Percentiles rank a stretch among this genome's conserved stretches.
These are phyloP conservation scores for Sabuloglossum arenarium DNA, from an alignment of 495 filamentous ascomycete species.

Conservation along the genomic window DNA sequence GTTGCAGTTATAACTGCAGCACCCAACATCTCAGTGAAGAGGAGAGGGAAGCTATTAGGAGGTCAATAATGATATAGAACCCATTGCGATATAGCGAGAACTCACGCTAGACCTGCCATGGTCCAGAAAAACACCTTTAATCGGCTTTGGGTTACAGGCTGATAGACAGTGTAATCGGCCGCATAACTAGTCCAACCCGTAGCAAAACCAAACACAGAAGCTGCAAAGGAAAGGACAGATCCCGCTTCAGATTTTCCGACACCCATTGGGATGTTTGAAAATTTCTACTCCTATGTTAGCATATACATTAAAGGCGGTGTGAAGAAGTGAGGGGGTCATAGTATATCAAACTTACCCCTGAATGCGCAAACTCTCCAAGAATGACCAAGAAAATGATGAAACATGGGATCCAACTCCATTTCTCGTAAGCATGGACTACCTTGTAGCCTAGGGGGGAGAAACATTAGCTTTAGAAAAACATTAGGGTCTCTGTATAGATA, in stretches of 20 bases:
- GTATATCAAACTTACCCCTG: slow-evolving; percentile 23
- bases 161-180: slow-evolving; percentile 72
- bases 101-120: slow-evolving; percentile 39
- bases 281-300: slow-evolving; percentile 16
- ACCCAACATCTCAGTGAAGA: slow-evolving; percentile 64
- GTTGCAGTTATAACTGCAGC: slow-evolving; percentile 51
- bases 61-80: not conserved
- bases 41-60: slow-evolving; percentile 27
- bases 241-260: slow-evolving; percentile 42
- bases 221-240: slow-evolving; percentile 46
- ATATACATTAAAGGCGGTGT: not conserved
- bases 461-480: not conserved
- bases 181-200: slow-evolving; percentile 67
- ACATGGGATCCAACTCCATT: slow-evolving; percentile 59
- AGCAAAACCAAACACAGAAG: slow-evolving; percentile 55
- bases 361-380: slow-evolving; percentile 52
- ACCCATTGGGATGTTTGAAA: slow-evolving; percentile 42
- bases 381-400: slow-evolving; percentile 61
- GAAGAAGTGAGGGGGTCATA: not conserved
- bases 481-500: not conserved
- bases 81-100: not conserved
- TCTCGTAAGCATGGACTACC: slow-evolving; percentile 63
- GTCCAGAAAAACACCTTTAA: slow-evolving; percentile 45
- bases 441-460: slow-evolving; percentile 34
- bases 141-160: slow-evolving; percentile 37